Base-by-base conservation (phyloP, 2,329 filamentous ascomycete genomes). In the Aspergillus sp. region DNA sequence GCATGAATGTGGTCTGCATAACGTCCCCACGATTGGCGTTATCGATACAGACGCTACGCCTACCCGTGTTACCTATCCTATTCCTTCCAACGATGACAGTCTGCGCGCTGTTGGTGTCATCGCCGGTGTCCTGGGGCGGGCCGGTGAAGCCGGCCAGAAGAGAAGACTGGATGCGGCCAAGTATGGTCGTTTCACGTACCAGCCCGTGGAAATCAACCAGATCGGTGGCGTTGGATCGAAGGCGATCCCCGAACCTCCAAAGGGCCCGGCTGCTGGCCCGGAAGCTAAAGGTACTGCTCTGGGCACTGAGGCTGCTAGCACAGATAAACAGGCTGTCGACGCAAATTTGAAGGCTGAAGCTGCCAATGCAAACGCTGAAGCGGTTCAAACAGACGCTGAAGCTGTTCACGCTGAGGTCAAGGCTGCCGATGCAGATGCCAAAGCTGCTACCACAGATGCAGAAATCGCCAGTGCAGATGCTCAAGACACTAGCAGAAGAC, bases 41-140 rank as follows among this genome's bases (percentile, higher is more conserved):
- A 85, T 97, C 56, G 93, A 98, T 68, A 97, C 93, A 1, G 86
- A 98, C 67, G 84, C 83, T 2, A 86, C 97, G 68, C 88, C 93
- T 0, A 88, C 88, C 0, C 91, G 87, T 81, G 89, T 97, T 43
- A 97, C 93, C 3, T 98, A 98, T 64, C 86, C 87, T 9, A 96
- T 98, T 57, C 93, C 93, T 2, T 88, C 88, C 43, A 98, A 98
- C 66, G 93, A 98, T 63, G 93, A 98, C 75, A 94, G 89, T 79
- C 69, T 95, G 56, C 85, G 93, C 50, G 83, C 84, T 54, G 79
- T 89, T 43, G 81, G 85, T 57, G 77, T 96, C 50, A 87, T 98
- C 57, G 86, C 83, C 3, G 89, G 89, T 45, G 83, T 93, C 1
- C 76, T 98, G 34, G 91, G 90, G 36, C 80, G 85, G 44, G 93